These are phyloP conservation scores for Quercus robur DNA, from an alignment of 306 rosid species.

Conservation along the genomic window DNA sequence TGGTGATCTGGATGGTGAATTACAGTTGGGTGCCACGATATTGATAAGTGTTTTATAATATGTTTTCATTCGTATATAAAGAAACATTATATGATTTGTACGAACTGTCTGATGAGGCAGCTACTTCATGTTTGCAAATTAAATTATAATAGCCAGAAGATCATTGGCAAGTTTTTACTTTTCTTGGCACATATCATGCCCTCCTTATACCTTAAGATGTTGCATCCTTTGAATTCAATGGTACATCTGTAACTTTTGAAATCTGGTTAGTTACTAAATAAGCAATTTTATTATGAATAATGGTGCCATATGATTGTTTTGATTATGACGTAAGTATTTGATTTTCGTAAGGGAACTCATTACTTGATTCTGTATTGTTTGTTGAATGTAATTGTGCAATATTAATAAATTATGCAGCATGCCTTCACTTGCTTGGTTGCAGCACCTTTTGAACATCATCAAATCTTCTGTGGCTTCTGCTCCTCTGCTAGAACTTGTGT, in stretches of 20 bases:
- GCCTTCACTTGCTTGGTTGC: constrained; percentile 2
- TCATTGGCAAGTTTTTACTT: not conserved
- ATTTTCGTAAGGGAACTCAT: not conserved
- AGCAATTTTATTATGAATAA: not conserved
- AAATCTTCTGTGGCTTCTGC: not conserved
- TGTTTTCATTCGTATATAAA: not conserved
- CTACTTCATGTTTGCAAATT: not conserved
- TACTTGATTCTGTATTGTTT: not conserved
- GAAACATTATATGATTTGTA: not conserved
- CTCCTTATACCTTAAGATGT: not conserved
- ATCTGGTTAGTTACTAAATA: constrained; percentile 1
- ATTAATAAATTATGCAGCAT: not conserved
- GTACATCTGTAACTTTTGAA: not conserved
- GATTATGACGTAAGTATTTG: not conserved
- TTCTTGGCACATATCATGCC: not conserved
- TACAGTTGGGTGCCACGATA: not conserved
- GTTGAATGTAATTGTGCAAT: not conserved
- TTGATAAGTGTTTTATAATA: not conserved
- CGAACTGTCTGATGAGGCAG: not conserved
- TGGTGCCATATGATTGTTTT: not conserved
- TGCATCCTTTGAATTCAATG: not conserved
- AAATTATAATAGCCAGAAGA: not conserved
- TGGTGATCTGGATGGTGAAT: not conserved
- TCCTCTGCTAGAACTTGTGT: not conserved
- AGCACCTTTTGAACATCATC: not conserved